A percentile compares a stretch with the other conserved stretches of the same genome.
Evolutionary conservation across 176 grass and related monocot species (phyloP).

Genomic region (Hsuehochloa calcarea): DNA sequence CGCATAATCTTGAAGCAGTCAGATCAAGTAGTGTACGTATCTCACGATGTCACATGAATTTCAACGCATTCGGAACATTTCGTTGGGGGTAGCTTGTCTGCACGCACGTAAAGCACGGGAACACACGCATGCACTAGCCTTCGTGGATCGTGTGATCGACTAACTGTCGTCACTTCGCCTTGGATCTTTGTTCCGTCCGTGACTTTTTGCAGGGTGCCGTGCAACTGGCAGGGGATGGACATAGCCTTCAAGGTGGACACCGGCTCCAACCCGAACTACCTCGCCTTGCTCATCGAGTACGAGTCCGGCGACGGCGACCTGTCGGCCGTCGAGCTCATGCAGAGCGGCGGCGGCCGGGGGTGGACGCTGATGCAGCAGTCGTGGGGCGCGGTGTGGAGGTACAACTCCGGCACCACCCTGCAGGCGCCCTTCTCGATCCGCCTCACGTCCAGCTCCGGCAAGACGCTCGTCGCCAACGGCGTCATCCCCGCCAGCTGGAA

Average conservation of each 20-base stretch:
- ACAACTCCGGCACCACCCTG: slow-evolving; percentile 29
- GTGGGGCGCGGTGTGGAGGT: slow-evolving; percentile 63
- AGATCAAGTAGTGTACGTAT: background rate
- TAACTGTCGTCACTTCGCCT: background rate
- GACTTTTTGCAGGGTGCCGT: slow-evolving; percentile 54
- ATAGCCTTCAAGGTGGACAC: slow-evolving; percentile 65
- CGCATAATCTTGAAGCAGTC: background rate
- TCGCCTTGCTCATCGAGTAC: slow-evolving; percentile 70
- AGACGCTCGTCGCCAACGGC: slow-evolving; percentile 34
- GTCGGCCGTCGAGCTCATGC: slow-evolving; percentile 57
- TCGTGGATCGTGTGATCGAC: background rate
- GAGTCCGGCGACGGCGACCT: slow-evolving; percentile 77
- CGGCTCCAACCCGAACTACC: slow-evolving; percentile 81
- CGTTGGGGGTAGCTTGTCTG: background rate
- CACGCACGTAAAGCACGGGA: background rate
- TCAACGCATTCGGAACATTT: background rate
- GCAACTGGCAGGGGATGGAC: slow-evolving; percentile 61
- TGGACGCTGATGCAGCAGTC: slow-evolving; percentile 60
- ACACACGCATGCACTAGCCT: background rate
- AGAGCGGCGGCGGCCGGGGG: background rate
- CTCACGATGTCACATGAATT: background rate
- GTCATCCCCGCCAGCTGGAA: slow-evolving; percentile 53
- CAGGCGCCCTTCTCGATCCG: slow-evolving; percentile 57
- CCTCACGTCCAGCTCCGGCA: slow-evolving; percentile 53
- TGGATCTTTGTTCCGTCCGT: slow-evolving; percentile 15